Base-by-base conservation (phyloP, 1,284 basidiomycete genomes). In the Austroboletus novae-zelandiae region DNA sequence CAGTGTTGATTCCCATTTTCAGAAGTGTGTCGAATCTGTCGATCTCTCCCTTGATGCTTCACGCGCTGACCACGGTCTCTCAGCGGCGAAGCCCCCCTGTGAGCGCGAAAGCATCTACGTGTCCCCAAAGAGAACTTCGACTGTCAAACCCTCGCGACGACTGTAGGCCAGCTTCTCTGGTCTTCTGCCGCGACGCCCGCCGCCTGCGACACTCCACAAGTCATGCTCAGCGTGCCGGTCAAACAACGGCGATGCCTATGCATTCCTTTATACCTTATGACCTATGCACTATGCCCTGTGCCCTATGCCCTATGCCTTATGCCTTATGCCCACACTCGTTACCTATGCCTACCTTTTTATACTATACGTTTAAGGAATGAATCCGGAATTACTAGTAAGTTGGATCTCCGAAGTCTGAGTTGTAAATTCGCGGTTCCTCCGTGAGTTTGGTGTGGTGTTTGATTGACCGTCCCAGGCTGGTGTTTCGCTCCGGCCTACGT, bases 391-490 rank as follows among this genome's bases (percentile, higher is more conserved):
- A 27, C 9, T 27, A 27, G 27, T 32, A n/a, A 39, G 44, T 62
- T 62, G 0, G 42, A 30, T 53, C 53, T 58, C 62, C 63, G 62
- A 40, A 1, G 9, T 23, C 64, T 49, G 64, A 57, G 64, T 40
- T 59, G 51, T 0, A 66, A 68, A 7, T 42, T 40, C 49, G 29
- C 54, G 39, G 9, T 40, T 40, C 23, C 9, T 18, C 18, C 13
- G 17, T 15, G n/a, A 39, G 35, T 18, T 59, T 48, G 50, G 47
- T 23, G 48, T 43, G 46, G 30, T 57, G 56, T 45, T 52, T 49
- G 65, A 55, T 51, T 62, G 59, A 65, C 54, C 9, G 52, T 59
- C 62, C 40, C 56, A 62, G 66, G 64, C 68, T 69, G 64, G 66
- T 64, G 50, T 57, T 57, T 57, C 43, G 47, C 55, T 64, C 67